Percentiles rank a stretch among this genome's conserved stretches.
phyloP scores from a whole-genome alignment of 345 rosid species.

The Eucalyptus pauciflora region DNA sequence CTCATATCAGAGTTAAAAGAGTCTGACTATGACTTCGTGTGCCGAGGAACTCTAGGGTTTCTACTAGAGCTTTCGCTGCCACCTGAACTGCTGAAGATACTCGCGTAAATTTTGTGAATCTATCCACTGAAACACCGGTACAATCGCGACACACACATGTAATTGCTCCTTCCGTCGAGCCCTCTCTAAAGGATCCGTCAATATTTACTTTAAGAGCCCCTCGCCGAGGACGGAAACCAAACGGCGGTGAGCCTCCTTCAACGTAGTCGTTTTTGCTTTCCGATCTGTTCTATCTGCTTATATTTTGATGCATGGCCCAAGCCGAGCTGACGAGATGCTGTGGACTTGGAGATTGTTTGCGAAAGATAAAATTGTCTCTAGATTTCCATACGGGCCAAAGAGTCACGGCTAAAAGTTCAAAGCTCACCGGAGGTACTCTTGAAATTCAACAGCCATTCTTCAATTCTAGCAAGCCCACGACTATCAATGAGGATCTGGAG shows the following conservation, averaged over 20 bases:
- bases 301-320: background rate
- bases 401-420: background rate
- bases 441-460: background rate
- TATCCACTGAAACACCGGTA: background rate
- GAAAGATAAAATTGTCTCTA: background rate
- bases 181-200: background rate
- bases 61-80: background rate
- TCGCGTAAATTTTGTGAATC: background rate
- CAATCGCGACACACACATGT: background rate
- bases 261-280: background rate
- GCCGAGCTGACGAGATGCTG: background rate
- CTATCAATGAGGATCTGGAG: background rate
- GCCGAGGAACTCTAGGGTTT: background rate
- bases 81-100: background rate
- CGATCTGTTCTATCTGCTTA: background rate
- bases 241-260: background rate
- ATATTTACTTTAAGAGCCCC: too few relatives aligned
- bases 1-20: background rate
- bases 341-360: background rate
- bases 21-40: background rate
- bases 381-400: background rate
- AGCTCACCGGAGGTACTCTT: background rate
- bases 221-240: background rate
- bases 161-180: background rate
- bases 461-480: background rate